Conservation (phyloP, 176 grass and related monocot genomes). For the Oryza glaberrima region DNA sequence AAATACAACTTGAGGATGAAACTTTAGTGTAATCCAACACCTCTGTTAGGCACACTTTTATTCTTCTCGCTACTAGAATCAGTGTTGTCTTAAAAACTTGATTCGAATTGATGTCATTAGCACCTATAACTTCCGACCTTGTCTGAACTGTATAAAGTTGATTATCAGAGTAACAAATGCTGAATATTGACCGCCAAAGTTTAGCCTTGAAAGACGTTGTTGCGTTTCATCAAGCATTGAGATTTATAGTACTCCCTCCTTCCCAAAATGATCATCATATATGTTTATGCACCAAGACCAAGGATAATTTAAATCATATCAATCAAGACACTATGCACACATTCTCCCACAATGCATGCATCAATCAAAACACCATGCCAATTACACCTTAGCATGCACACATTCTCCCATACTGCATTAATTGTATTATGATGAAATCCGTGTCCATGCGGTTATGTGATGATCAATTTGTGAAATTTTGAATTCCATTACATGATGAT, state of each 20-base stretch:
- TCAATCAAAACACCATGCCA: no score
- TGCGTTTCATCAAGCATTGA: not conserved
- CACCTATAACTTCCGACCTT: not conserved
- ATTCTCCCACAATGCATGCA: no score
- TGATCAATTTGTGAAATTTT: no score
- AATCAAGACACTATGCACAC: no score
- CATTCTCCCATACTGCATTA: no score
- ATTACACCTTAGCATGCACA: no score
- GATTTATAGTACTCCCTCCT: constrained; percentile 6
- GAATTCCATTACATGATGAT: no score
- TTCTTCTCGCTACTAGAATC: not conserved
- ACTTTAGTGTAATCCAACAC: not conserved
- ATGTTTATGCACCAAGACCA: no score
- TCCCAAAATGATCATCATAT: no score
- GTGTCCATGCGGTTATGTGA: no score
- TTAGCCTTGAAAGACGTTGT: not conserved
- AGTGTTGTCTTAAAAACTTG: not conserved
- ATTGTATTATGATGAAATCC: no score
- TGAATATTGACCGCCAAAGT: constrained; percentile 12
- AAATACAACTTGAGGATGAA: not conserved
- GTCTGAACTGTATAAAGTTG: constrained; percentile 8
- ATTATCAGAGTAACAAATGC: not conserved
- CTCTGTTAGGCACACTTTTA: not conserved
- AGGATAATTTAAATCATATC: no score
- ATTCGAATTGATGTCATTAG: constrained; percentile 2